Percentiles rank a stretch among this genome's conserved stretches.
Evolutionary conservation across 164 flowering plant genomes (phyloP).

Genomic region (Magnolia officinalis): DNA sequence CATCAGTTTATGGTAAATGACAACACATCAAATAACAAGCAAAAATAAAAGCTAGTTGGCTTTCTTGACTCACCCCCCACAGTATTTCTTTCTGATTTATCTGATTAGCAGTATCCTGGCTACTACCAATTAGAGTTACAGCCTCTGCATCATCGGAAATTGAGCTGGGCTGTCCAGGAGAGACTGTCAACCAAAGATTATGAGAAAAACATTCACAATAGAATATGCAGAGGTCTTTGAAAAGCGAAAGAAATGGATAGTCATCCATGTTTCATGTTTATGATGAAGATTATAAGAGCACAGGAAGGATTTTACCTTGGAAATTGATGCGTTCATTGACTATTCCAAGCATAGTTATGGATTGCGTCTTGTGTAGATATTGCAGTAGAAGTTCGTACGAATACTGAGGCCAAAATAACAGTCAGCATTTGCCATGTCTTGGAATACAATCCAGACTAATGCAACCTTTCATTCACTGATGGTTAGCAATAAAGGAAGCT

Average conservation of each 20-base stretch:
- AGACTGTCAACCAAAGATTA: constrained; percentile 47
- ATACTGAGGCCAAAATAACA: constrained; percentile 42
- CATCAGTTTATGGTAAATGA: neutral
- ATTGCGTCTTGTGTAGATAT: constrained; percentile 78
- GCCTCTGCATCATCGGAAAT: constrained; percentile 83
- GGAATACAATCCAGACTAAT: neutral
- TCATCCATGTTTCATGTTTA: neutral
- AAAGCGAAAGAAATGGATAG: neutral
- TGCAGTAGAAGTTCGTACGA: constrained; percentile 86
- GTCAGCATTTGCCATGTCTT: constrained; percentile 1
- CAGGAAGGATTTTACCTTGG: constrained; percentile 42
- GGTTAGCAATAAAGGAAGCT: neutral
- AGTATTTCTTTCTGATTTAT: constrained; percentile 89
- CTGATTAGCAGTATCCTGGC: constrained; percentile 70
- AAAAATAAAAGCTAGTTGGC: neutral
- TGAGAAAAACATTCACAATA: neutral
- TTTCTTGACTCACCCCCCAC: constrained; percentile 80
- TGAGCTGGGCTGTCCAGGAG: constrained; percentile 84
- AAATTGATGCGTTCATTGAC: constrained; percentile 93
- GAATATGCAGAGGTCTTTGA: constrained; percentile 1
- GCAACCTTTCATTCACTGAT: neutral
- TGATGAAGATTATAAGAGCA: neutral
- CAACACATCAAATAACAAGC: neutral
- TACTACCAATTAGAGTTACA: constrained; percentile 62
- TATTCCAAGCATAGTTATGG: constrained; percentile 79